phyloP scores from a whole-genome alignment of 345 rosid species.

The Bruguiera parviflora region DNA sequence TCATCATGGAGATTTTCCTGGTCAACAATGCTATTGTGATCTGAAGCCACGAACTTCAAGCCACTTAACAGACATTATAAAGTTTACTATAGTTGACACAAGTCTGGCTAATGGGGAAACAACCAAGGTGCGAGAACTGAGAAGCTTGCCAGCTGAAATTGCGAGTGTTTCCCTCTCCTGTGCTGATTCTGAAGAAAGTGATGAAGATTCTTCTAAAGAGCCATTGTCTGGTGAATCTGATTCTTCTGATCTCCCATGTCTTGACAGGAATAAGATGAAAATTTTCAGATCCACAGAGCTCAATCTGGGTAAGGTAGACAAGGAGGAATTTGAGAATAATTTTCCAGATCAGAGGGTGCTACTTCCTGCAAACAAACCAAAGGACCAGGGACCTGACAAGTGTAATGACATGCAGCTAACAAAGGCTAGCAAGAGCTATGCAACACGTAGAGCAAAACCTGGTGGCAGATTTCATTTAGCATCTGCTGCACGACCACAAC shows the following conservation, averaged over 20 bases:
- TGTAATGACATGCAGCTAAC: slow-evolving; percentile 13
- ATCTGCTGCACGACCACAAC: slow-evolving; percentile 23
- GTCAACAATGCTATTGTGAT: slow-evolving; percentile 32
- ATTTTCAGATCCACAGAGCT: slow-evolving; percentile 20
- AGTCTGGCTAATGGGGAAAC: slow-evolving; percentile 31
- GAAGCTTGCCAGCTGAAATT: slow-evolving; percentile 38
- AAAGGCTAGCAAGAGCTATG: slow-evolving; percentile 19
- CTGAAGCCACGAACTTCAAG: slow-evolving; percentile 58
- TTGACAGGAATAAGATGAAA: slow-evolving; percentile 24
- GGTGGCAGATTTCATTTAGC: slow-evolving; percentile 18
- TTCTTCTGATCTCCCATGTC: slow-evolving; percentile 23
- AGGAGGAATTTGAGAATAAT: slow-evolving; percentile 14
- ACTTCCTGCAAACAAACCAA: slow-evolving; percentile 10
- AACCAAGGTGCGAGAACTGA: slow-evolving; percentile 40
- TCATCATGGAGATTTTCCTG: slow-evolving; percentile 17
- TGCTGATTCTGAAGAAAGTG: slow-evolving; percentile 34
- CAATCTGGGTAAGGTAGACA: slow-evolving; percentile 6
- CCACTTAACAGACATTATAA: slow-evolving; percentile 26
- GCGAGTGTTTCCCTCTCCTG: slow-evolving; percentile 13
- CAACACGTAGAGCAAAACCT: slow-evolving; percentile 22
- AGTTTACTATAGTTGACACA: slow-evolving; percentile 62
- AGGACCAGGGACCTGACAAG: slow-evolving; percentile 19
- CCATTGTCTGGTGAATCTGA: slow-evolving; percentile 23
- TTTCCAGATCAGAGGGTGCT: slow-evolving; percentile 12
- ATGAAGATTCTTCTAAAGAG: slow-evolving; percentile 29